Evolutionary conservation across 1,284 basidiomycete genomes (phyloP), one percentile per base, ranked within the genome.

Genomic region (Porodaedalea pini): DNA sequence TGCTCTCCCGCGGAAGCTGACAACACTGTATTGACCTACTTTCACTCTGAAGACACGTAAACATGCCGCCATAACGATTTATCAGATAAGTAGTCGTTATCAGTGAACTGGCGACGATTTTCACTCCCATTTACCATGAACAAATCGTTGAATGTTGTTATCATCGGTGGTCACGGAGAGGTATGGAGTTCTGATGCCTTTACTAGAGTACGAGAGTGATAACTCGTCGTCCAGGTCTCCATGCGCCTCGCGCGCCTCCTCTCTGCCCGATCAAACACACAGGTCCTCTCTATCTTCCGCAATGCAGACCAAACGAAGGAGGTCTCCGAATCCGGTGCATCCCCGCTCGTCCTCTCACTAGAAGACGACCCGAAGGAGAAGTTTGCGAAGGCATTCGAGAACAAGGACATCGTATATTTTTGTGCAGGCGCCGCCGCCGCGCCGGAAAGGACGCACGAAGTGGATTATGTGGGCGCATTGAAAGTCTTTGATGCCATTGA

Each of bases 401-500:
- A 74, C 2, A 68, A 74, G n/a, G 71, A 80, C 47, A 74, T 82
- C 21, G 80, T 90, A 13, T 77, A 88, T 61, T 90, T 86, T 65
- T 72, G 79, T 19, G 85, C 85, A 0, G 88, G 88, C 1, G 83
- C 88, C 0, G 87, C 86, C 0, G 85, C 85, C 0, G 85, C 85
- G 64, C 70, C 75, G 8, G 84, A 86, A 58, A 71, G 87, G 32
- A 88, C 83, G 0, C 79, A 79, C 62, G 76, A 75, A 23, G 87
- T 91, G 8, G 89, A 91, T 67, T 82, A 83, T 64, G 79, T 84
- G 51, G 88, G 85, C 2, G 86, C 87, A 0, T 64, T 89, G 55
- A 89, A 88, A 69, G 80, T 86, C 0, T 90, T 84, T 65, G 85
- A 89, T 63, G 88, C 86, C 0, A 76, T 90, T 58, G 85, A 88